These are phyloP conservation scores for Brassica hybrid DNA, from an alignment of 441 rosid genomes.

Conservation along the genomic window DNA sequence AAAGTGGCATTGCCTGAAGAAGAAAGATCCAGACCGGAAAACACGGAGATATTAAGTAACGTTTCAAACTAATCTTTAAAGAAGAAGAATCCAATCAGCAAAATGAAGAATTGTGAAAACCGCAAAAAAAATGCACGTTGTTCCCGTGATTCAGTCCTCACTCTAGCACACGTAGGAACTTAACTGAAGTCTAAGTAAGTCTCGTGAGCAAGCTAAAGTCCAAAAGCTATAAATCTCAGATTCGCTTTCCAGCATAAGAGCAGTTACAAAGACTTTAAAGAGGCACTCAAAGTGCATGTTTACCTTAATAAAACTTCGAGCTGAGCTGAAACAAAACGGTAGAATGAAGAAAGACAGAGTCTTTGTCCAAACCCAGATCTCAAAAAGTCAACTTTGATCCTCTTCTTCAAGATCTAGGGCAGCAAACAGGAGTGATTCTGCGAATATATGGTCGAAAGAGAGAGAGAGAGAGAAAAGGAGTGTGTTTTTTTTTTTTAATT, in stretches of 20 bases:
- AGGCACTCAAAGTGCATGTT: not conserved
- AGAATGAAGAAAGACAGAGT: conserved; percentile 30
- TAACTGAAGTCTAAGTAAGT: not conserved
- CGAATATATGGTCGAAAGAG: not conserved
- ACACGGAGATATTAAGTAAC: not conserved
- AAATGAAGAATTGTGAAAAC: not conserved
- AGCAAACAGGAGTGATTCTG: not conserved
- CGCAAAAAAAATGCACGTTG: conserved; percentile 18
- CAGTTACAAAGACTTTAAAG: not conserved
- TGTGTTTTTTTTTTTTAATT: not conserved
- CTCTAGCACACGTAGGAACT: too few relatives aligned
- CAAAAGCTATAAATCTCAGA: conserved; percentile 31
- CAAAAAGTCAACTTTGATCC: conserved; percentile 29
- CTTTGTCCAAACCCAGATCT: conserved; percentile 37
- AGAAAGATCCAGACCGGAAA: not conserved
- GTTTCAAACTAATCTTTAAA: not conserved
- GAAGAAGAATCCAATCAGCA: not conserved
- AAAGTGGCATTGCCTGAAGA: conserved; percentile 27
- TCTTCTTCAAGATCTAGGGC: conserved; percentile 39
- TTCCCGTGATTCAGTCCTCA: not conserved
- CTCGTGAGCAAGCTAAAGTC: conserved; percentile 18
- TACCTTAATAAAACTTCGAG: conserved; percentile 9
- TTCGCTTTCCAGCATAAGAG: not conserved
- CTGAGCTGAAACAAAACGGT: conserved; percentile 11
- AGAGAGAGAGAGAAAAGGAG: not conserved